Evolutionary conservation across 2,329 filamentous ascomycete genomes (phyloP), one percentile per base, ranked within the genome.

Genomic region (Zymoseptoria tritici): DNA sequence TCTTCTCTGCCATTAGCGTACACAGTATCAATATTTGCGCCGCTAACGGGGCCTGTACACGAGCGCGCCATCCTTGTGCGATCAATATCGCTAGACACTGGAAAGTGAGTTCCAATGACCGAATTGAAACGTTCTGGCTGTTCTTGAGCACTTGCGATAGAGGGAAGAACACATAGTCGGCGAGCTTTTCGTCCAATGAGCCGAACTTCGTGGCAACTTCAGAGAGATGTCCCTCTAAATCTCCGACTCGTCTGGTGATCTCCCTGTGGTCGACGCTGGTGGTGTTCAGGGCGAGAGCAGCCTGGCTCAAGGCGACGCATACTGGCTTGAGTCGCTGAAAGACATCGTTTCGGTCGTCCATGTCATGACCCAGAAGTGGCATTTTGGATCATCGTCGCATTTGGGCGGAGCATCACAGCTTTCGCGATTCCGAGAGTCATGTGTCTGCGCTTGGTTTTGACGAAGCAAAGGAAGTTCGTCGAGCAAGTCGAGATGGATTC

Each of bases 151-250:
- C 85, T 67, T 94, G 88, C 0, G 90, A 91, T 0, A 99, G 79
- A 0, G 94, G 94, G 63, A 97, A 96, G 78, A 97, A 97, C 70
- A 89, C 83, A 79, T 97, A 99, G 77, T 97, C 92, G 13, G 92
- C 91, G 19, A 97, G 78, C 72, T 91, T 93, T 56, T 86, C 82
- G 72, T 97, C 90, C 19, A 97, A 72, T 1, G 71, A 67, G 63
- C 74, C 68, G 42, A 76, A 72, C 7, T 68, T 68, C 16, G 64
- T 60, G 9, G 81, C 71, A 5, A 86, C 69, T 1, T 71, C 67
- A 54, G 79, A 74, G 21, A 86, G 74, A 29, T 76, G 75, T 52
- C 74, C 69, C 8, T 22, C 22, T 9, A 53, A 4, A 3, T 78
- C 71, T n/a, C 86, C 74, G 29, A 80, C 77, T 57, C 75, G 76